phyloP scores from a whole-genome alignment of 1,284 basidiomycete species.

The Austropuccinia psidii region DNA sequence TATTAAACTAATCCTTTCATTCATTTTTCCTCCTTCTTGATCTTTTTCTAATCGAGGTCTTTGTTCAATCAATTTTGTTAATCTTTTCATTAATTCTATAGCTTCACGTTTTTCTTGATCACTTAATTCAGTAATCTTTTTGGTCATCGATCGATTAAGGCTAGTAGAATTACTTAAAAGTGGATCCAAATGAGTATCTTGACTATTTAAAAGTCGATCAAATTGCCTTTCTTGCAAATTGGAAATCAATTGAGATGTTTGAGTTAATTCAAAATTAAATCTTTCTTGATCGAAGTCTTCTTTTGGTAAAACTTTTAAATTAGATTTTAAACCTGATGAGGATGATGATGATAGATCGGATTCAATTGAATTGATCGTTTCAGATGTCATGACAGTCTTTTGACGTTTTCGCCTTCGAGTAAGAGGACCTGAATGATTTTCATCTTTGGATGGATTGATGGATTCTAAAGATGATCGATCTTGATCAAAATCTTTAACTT shows the following conservation, averaged over 20 bases:
- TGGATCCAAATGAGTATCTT: conserved; percentile 32
- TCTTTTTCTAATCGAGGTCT: conserved; percentile 3
- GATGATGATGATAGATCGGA: neutral
- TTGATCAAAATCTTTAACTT: too few relatives aligned
- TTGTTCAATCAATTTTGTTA: conserved; percentile 17
- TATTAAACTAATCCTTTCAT: neutral
- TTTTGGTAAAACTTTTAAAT: neutral
- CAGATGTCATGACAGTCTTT: neutral
- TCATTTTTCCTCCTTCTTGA: neutral
- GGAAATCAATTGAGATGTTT: conserved; percentile 16
- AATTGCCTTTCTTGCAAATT: conserved; percentile 35
- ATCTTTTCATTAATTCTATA: neutral
- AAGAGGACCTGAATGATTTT: neutral
- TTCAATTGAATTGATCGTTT: neutral
- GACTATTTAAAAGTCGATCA: conserved; percentile 11
- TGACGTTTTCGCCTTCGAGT: conserved; percentile 19
- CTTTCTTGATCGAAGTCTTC: neutral
- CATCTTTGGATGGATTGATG: neutral
- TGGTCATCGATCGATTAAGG: neutral
- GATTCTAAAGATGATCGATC: neutral
- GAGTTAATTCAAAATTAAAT: neutral
- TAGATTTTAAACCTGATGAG: neutral
- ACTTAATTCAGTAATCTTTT: neutral
- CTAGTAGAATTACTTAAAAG: neutral
- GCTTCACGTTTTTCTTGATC: conserved; percentile 13